Percentiles rank a stretch among this genome's conserved stretches.
These are phyloP conservation scores for Alternaria triticimaculans DNA, from an alignment of 2,329 filamentous ascomycete species.

Conservation along the genomic window DNA sequence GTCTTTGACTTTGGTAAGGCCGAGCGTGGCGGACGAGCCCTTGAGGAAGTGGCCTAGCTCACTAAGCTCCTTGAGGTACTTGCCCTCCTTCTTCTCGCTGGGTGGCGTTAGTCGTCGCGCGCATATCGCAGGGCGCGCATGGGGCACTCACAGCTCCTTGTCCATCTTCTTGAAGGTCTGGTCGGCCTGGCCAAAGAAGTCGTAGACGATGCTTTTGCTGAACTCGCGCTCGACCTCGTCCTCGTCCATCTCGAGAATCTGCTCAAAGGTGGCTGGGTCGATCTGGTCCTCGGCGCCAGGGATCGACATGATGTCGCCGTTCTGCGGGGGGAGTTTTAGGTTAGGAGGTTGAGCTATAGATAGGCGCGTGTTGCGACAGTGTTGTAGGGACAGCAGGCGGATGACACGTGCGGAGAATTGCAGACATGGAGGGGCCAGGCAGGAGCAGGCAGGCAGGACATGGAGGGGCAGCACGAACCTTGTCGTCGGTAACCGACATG, in stretches of 20 bases:
- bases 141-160: slow-evolving; percentile 72
- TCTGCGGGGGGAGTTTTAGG: slow-evolving; percentile 23
- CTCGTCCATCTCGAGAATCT: slow-evolving; percentile 99
- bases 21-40: slow-evolving; percentile 93
- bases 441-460: slow-evolving; percentile 18
- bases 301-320: slow-evolving; percentile 51
- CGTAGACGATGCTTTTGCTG: slow-evolving; percentile 84
- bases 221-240: slow-evolving; percentile 85
- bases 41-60: slow-evolving; percentile 94
- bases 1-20: slow-evolving; percentile 88
- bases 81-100: slow-evolving; percentile 67
- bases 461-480: slow-evolving; percentile 46
- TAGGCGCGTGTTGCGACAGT: neutral
- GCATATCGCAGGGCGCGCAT: neutral
- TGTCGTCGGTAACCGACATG: slow-evolving; percentile 49
- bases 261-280: slow-evolving; percentile 81
- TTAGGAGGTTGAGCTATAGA: neutral
- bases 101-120: slow-evolving; percentile 13
- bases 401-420: slow-evolving; percentile 9
- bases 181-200: slow-evolving; percentile 91
- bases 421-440: slow-evolving; percentile 22
- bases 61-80: slow-evolving; percentile 71
- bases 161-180: slow-evolving; percentile 89
- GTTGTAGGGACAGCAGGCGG: neutral
- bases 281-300: slow-evolving; percentile 76